phyloP scores from a whole-genome alignment of 2,329 filamentous ascomycete genomes.

The Westerdykella ornata region DNA sequence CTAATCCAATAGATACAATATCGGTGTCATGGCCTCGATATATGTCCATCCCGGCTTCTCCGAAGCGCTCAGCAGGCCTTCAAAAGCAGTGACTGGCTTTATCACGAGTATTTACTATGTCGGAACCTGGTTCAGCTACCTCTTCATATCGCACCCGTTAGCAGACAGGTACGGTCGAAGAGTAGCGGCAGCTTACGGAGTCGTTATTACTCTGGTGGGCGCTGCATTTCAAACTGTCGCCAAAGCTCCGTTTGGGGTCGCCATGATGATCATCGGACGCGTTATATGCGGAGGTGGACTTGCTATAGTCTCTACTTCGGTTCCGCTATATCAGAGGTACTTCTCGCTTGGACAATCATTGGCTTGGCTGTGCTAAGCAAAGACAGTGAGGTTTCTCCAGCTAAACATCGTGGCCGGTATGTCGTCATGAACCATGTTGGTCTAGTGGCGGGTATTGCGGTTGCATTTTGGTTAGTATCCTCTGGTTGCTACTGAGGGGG shows the following conservation, averaged over 20 bases:
- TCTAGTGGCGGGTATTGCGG: conserved; percentile 49
- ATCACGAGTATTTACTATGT: conserved; percentile 55
- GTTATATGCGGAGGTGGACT: conserved; percentile 50
- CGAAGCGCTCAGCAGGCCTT: conserved; percentile 42
- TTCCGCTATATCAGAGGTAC: conserved; percentile 54
- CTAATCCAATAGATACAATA: conserved; percentile 45
- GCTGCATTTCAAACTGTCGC: conserved; percentile 46
- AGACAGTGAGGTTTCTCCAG: conserved; percentile 50
- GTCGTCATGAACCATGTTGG: conserved; percentile 56
- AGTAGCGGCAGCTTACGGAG: conserved; percentile 46
- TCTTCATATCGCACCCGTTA: conserved; percentile 49
- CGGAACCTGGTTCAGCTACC: conserved; percentile 51
- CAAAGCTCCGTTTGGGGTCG: conserved; percentile 37
- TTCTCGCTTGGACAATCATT: conserved; percentile 1
- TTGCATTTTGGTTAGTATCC: conserved; percentile 48
- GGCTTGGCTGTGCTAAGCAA: not conserved
- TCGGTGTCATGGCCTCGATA: conserved; percentile 52
- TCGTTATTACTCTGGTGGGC: conserved; percentile 45
- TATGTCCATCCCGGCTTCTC: conserved; percentile 52
- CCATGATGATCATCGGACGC: conserved; percentile 48
- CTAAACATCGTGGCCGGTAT: conserved; percentile 48
- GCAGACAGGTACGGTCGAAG: conserved; percentile 50
- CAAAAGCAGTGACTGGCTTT: conserved; percentile 44
- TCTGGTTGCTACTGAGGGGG: not conserved
- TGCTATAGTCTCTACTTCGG: conserved; percentile 51